Evolutionary conservation across 129 eudicot species (phyloP).

Genomic region (Chrysanthemum seticuspe): DNA sequence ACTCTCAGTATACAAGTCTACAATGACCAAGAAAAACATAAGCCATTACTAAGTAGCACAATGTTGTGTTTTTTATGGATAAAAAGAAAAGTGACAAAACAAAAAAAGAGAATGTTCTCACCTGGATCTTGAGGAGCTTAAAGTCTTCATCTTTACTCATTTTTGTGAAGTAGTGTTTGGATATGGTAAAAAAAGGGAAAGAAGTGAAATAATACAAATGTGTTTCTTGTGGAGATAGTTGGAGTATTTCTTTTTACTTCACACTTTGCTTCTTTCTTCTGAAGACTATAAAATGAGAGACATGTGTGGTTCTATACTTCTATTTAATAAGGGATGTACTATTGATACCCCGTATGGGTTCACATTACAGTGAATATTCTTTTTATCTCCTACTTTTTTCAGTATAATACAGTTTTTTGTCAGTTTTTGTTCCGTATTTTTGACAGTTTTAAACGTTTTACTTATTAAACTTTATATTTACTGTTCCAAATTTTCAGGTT

Average conservation of each 20-base stretch:
- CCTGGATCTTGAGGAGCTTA: conserved; percentile 99
- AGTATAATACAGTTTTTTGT: too few species aligned
- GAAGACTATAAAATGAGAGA: conserved; percentile 30
- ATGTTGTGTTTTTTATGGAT: not conserved
- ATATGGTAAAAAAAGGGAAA: conserved; percentile 38
- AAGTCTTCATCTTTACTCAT: conserved; percentile 94
- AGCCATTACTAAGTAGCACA: conserved; percentile 13
- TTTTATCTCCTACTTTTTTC: too few species aligned
- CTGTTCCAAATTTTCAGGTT: too few species aligned
- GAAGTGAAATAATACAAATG: conserved; percentile 29
- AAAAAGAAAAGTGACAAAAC: not conserved
- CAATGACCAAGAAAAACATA: conserved; percentile 29
- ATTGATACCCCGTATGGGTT: not conserved
- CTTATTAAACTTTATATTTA: too few species aligned
- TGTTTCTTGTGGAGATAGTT: conserved; percentile 27
- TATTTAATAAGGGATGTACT: too few species aligned
- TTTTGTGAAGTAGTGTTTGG: conserved; percentile 44
- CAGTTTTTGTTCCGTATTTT: too few species aligned
- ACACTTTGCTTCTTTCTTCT: conserved; percentile 19
- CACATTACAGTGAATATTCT: too few species aligned
- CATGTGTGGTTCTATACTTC: conserved; percentile 10
- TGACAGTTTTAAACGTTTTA: too few species aligned
- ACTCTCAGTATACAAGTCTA: conserved; percentile 74
- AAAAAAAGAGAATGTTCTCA: conserved; percentile 26
- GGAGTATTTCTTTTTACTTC: conserved; percentile 18